phyloP scores from a whole-genome alignment of 2,329 filamentous ascomycete genomes.

The Claviceps sp. region DNA sequence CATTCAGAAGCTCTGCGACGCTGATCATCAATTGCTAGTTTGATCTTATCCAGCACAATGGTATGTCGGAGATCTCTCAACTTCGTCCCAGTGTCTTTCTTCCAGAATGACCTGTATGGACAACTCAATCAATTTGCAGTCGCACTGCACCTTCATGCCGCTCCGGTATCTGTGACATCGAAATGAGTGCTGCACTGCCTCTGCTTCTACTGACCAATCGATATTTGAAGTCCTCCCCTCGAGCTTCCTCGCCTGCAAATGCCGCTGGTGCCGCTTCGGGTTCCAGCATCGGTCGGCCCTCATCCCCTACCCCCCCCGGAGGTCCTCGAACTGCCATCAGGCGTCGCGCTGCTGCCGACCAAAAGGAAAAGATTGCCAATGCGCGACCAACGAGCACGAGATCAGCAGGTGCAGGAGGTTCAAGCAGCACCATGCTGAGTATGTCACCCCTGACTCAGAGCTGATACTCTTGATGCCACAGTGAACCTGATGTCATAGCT shows the following conservation, averaged over 20 bases:
- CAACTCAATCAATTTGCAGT: conserved; percentile 1
- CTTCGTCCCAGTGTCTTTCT: neutral
- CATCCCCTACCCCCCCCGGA: conserved; percentile 79
- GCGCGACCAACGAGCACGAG: conserved; percentile 82
- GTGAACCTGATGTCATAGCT: neutral
- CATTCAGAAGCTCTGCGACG: conserved; percentile 21
- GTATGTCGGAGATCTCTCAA: conserved; percentile 12
- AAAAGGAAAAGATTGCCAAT: conserved; percentile 96
- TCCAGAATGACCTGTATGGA: neutral
- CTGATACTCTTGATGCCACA: no score
- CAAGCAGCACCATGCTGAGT: conserved; percentile 97
- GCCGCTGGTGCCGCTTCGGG: conserved; percentile 48
- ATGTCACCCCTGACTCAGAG: conserved; percentile 39
- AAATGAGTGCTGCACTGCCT: neutral
- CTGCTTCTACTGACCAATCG: neutral
- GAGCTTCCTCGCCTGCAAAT: conserved; percentile 45
- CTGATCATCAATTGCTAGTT: conserved; percentile 10
- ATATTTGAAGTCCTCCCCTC: conserved; percentile 38
- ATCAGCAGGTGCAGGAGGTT: conserved; percentile 86
- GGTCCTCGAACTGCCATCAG: conserved; percentile 92
- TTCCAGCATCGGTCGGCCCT: conserved; percentile 60
- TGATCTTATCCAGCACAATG: conserved; percentile 15
- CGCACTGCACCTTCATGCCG: neutral
- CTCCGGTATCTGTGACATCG: neutral
- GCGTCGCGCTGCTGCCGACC: conserved; percentile 86